phyloP scores from a whole-genome alignment of 73 alveolate genomes.

The Paramecium tetraurelia region DNA sequence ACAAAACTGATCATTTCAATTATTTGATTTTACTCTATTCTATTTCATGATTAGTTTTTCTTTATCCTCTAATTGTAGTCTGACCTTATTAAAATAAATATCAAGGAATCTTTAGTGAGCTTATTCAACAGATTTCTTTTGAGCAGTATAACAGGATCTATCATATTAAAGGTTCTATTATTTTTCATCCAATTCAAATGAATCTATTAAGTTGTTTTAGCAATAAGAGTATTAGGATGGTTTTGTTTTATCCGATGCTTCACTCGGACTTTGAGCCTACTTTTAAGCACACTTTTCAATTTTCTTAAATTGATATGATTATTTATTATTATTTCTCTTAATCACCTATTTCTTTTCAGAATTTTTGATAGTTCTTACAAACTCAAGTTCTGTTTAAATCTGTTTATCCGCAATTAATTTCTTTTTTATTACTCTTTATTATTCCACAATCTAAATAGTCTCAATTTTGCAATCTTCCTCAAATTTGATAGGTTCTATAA shows the following conservation, averaged over 20 bases:
- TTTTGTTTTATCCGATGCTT: background rate
- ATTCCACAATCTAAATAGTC: background rate
- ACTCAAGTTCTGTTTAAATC: background rate
- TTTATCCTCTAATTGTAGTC: background rate
- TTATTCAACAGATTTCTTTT: background rate
- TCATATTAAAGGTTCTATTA: background rate
- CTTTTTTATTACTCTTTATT: background rate
- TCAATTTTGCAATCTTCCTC: background rate
- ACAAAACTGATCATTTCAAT: background rate
- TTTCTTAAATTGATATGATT: background rate
- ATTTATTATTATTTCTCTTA: background rate
- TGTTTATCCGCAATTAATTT: background rate
- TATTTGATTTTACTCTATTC: background rate
- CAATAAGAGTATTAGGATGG: background rate
- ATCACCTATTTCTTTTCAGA: background rate
- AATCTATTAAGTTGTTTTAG: background rate
- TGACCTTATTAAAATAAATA: background rate
- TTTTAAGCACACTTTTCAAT: background rate
- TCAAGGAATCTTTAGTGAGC: background rate
- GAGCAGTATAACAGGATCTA: background rate
- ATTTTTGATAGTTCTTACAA: background rate
- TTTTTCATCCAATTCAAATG: background rate
- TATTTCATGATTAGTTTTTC: background rate
- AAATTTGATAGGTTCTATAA: background rate
- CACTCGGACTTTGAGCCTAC: background rate